These are phyloP conservation scores for Diophrys sp. DNA, from an alignment of 73 alveolate species.

Conservation along the genomic window DNA sequence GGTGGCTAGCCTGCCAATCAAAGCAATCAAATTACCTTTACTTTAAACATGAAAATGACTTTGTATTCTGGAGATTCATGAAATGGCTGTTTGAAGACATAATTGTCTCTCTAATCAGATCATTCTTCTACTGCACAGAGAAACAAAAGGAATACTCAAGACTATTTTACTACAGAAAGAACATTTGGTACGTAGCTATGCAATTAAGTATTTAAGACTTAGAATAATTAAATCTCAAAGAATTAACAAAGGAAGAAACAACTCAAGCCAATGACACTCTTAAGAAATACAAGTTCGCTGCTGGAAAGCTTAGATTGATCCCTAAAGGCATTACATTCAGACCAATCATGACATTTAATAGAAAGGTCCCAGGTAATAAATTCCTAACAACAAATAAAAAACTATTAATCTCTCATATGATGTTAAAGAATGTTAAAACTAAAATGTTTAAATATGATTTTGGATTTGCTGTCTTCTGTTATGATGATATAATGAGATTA, in stretches of 20 bases:
- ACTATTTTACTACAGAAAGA: conserved; percentile 73
- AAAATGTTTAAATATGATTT: conserved; percentile 43
- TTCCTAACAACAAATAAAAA: conserved; percentile 35
- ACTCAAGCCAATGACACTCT: conserved; percentile 13
- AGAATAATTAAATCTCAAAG: conserved; percentile 16
- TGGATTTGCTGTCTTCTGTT: conserved; percentile 81
- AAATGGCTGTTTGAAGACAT: conserved; percentile 62
- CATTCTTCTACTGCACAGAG: conserved; percentile 78
- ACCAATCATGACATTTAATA: conserved; percentile 80
- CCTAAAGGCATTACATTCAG: conserved; percentile 82
- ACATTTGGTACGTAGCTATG: conserved; percentile 66
- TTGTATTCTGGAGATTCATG: conserved; percentile 31
- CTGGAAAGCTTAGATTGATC: conserved; percentile 73
- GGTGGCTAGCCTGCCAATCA: conserved; percentile 35
- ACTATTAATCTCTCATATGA: conserved; percentile 41
- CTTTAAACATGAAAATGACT: conserved; percentile 49
- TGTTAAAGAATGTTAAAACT: conserved; percentile 53
- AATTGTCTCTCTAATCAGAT: conserved; percentile 31
- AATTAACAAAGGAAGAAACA: conserved; percentile 31
- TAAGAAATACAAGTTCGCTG: conserved; percentile 29
- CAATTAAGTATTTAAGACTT: conserved; percentile 50
- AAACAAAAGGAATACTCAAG: conserved; percentile 65
- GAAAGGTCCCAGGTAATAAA: conserved; percentile 41
- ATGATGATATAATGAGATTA: conserved; percentile 68
- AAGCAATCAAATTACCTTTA: conserved; percentile 17